Base-by-base conservation (phyloP, 805 yeast species). In the Cyberlindnera sargentensis region DNA sequence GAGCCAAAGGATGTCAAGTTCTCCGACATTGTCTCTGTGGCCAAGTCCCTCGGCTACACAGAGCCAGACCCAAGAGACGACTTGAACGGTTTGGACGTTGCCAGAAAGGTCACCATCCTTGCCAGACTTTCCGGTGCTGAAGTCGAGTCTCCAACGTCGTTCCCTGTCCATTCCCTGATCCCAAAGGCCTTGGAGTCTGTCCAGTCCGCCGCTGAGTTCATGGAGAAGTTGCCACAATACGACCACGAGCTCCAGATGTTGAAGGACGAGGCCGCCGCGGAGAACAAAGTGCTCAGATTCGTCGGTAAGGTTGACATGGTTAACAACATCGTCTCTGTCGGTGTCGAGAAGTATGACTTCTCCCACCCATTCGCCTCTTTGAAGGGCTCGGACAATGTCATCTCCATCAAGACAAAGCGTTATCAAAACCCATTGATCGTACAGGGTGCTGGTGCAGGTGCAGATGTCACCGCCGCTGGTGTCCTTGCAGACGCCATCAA, bases 41-140 rank as follows among this genome's bases (percentile, higher is more conserved):
- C 99, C 42, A 91, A 91, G 68, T 67, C 80, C 41, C 72, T 88
- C 52, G 99, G 99, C 41, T 93, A 88, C 76, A 91, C 97, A 35
- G 99, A 93, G 69, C 99, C 99, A 40, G 99, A 93, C 65, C 99
- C 99, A 66, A 83, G 99, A 69, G 99, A 93, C 65, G 99, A 93
- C 63, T 78, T 93, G 66, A 93, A 91, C 65, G 99, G 99, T 43
- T 75, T 93, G 63, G 99, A 93, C 62, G 96, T 93, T 48, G 99
- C 99, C 36, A 84, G 99, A 76, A 93, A 93, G 67, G 96, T 93
- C 29, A 89, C 99, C 26, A 93, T 93, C 52, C 76, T 93, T 50
- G 95, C 96, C 38, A 84, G 99, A 73, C 76, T 93, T 42, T 75
- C 96, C 11, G 99, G 99, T 3, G 75, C 84, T 43, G 70, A 78